Evolutionary conservation across 768 basidiomycete species (phyloP).

Genomic region (Lactarius vividus): DNA sequence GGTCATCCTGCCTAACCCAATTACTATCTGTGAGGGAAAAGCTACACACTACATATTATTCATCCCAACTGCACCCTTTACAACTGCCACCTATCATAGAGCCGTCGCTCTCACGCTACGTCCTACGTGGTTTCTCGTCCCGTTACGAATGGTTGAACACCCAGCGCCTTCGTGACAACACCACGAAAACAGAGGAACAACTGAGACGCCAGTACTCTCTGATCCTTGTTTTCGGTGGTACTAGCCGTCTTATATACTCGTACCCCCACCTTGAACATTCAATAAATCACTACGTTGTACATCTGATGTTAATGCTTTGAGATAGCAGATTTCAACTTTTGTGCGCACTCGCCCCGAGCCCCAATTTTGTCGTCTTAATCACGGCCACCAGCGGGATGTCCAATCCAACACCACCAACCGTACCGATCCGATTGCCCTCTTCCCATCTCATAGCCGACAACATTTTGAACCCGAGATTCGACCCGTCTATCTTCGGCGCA

Average conservation of each 20-base stretch:
- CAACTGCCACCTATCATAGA: too few species aligned
- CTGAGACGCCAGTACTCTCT: too few species aligned
- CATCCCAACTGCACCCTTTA: too few species aligned
- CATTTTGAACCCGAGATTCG: slow-evolving; percentile 87
- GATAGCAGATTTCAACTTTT: not conserved
- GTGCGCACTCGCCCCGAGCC: slow-evolving; percentile 59
- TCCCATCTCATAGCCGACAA: slow-evolving; percentile 89
- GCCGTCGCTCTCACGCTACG: too few species aligned
- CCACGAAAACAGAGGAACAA: too few species aligned
- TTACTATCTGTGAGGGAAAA: too few species aligned
- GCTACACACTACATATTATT: too few species aligned
- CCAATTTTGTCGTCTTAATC: slow-evolving; percentile 83
- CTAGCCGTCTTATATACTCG: not conserved
- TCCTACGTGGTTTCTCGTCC: too few species aligned
- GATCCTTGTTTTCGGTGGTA: not conserved
- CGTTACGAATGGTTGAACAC: too few species aligned
- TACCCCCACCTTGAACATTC: not conserved
- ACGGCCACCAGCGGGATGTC: slow-evolving; percentile 77
- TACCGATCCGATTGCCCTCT: slow-evolving; percentile 76
- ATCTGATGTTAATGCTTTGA: not conserved
- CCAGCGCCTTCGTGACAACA: too few species aligned
- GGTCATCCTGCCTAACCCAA: too few species aligned
- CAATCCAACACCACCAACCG: slow-evolving; percentile 48
- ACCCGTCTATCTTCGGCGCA: slow-evolving; percentile 75
- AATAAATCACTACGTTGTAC: not conserved